These are phyloP conservation scores for Adansonia madagascariensis DNA, from an alignment of 441 rosid species.

Conservation along the genomic window DNA sequence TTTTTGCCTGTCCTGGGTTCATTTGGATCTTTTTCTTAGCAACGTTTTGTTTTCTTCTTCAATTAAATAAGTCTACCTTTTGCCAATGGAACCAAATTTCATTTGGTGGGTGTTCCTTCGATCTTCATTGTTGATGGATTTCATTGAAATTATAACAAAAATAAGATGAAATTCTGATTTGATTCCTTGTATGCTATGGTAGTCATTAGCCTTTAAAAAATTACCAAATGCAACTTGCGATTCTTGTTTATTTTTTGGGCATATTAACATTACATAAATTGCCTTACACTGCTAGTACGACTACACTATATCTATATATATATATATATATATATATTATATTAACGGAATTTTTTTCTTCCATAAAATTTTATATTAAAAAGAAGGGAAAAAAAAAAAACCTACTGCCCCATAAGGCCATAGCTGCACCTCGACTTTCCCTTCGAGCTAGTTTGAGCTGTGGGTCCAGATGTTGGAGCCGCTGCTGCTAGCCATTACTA, in stretches of 20 bases:
- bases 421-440: background rate
- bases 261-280: background rate
- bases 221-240: conserved; percentile 15
- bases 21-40: background rate
- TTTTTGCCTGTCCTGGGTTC: background rate
- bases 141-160: no score
- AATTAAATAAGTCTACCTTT: background rate
- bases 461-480: background rate
- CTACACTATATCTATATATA: background rate
- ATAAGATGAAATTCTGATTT: no score
- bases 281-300: background rate
- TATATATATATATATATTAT: background rate
- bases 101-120: background rate
- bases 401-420: background rate
- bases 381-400: background rate
- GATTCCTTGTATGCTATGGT: no score
- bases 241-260: conserved; percentile 5
- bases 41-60: background rate
- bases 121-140: background rate
- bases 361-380: background rate
- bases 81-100: background rate
- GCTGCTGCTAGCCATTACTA: background rate
- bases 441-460: background rate
- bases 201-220: conserved; percentile 5
- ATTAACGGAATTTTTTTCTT: background rate